These are phyloP conservation scores for Durusdinium trenchii DNA, from an alignment of 73 alveolate genomes.

Conservation along the genomic window DNA sequence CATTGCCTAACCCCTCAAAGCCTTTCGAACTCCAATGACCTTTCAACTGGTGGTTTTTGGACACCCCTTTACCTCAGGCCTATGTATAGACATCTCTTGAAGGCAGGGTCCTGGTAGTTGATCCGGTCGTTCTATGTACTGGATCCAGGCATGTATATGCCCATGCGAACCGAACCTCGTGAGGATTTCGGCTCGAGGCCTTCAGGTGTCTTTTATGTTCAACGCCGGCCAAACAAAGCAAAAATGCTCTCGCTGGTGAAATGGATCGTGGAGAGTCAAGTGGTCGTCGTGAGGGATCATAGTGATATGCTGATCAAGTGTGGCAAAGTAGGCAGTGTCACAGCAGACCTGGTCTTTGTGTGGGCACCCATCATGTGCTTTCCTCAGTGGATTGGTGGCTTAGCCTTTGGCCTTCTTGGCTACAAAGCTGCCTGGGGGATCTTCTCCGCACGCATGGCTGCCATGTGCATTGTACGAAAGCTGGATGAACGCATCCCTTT, in stretches of 20 bases:
- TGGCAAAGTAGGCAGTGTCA: slow-evolving; percentile 20
- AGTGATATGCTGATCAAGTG: slow-evolving; percentile 15
- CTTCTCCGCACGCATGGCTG: slow-evolving; percentile 67
- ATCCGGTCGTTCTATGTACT: too few species aligned
- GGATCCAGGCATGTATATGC: too few species aligned
- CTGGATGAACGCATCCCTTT: slow-evolving; percentile 64
- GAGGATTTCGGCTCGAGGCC: too few species aligned
- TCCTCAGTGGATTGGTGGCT: slow-evolving; percentile 65
- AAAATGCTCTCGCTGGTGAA: not conserved
- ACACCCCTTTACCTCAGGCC: too few species aligned
- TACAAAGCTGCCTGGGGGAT: slow-evolving; percentile 8
- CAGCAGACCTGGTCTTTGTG: not conserved
- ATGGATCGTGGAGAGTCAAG: slow-evolving; percentile 31
- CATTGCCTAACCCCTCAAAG: too few species aligned
- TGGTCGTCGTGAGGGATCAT: slow-evolving; percentile 48
- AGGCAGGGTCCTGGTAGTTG: too few species aligned
- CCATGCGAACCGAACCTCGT: too few species aligned
- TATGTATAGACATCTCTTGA: too few species aligned
- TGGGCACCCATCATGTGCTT: slow-evolving; percentile 67
- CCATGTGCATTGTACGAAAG: slow-evolving; percentile 59
- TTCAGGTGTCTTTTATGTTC: too few species aligned
- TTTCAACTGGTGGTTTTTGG: too few species aligned
- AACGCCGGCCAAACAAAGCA: too few species aligned
- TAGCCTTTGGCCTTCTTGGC: slow-evolving; percentile 33
- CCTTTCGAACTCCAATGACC: too few species aligned